Base-by-base conservation (phyloP, 164 flowering plant genomes). In the Kingdonia uniflora region DNA sequence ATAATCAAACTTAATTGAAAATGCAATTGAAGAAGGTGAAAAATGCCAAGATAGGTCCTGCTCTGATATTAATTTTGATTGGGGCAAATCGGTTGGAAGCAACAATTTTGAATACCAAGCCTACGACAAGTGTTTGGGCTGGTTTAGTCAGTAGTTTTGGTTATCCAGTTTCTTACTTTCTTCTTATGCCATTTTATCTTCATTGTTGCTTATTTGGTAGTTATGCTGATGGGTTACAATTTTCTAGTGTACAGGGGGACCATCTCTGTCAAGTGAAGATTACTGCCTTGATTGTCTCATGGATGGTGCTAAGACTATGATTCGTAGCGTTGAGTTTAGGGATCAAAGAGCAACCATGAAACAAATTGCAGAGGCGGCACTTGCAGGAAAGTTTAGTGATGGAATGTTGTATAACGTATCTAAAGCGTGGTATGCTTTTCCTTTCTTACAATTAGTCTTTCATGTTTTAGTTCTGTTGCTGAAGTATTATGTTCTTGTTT, bases 291-390 rank as follows among this genome's bases (percentile, higher is more conserved):
- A 62, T 33, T 92, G 98, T 78, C 75, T 92, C 39, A 58, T 74
- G 49, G 84, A 81, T 53, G 71, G 56, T 42, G 96, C 95, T 6
- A 66, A 65, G 19, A 61, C 61, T 17, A 54, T 61, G 53, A 87
- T 76, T 15, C 72, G 54, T 68, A 81, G 88, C 62, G 81, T 80
- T 59, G 70, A 73, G 67, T 92, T 79, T 56, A 69, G 85, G 64
- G 94, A 74, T 69, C 76, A 65, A 47, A 82, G 95, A 74, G 66
- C 65, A 65, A 43, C 60, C 45, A 76, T 92, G 90, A 87, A 76
- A 63, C 80, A 76, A 58, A 58, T 92, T 65, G 98, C 94, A 16
- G 80, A 71, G 57, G 76, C 73, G 54, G 87, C 79, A 54, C 77
- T 85, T 56, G 59, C 87, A 7, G 95, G 98, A 49, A 79, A 75